Percentiles rank a stretch among this genome's conserved stretches.
These are phyloP conservation scores for Posidonia oceanica DNA, from an alignment of 116 monocot genomes.

Conservation along the genomic window DNA sequence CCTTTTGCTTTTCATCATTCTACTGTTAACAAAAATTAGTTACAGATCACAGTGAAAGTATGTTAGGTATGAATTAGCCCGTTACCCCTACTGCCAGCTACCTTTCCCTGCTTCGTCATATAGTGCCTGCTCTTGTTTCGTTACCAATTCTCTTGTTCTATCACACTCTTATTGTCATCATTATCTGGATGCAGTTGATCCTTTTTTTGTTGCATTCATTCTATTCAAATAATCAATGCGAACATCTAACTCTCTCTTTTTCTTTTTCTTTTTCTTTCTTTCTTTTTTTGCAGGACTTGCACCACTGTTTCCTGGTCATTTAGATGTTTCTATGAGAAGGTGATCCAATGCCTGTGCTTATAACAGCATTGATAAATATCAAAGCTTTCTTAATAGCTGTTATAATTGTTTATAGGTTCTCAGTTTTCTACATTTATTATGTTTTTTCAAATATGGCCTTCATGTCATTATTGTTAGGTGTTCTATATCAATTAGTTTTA, in stretches of 20 bases:
- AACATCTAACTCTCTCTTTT: background rate
- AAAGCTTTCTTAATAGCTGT: background rate
- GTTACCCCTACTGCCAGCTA: no score
- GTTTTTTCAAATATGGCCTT: no score
- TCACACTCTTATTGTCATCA: no score
- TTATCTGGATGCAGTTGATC: background rate
- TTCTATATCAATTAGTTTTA: no score
- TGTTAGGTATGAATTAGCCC: no score
- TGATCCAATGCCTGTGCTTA: slow-evolving; percentile 9
- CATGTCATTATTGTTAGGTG: no score
- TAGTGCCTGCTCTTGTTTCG: no score
- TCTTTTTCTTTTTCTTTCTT: slow-evolving; percentile 6
- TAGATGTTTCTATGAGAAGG: slow-evolving; percentile 85
- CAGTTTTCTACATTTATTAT: background rate
- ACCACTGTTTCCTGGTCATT: slow-evolving; percentile 93
- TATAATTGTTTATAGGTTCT: background rate
- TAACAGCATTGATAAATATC: background rate
- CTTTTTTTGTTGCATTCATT: background rate
- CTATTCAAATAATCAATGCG: background rate
- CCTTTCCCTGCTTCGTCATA: no score
- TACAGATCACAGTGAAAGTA: no score
- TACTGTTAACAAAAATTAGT: no score
- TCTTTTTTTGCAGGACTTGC: slow-evolving; percentile 57
- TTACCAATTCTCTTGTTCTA: no score
- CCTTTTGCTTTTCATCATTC: no score